Percentiles rank a stretch among this genome's conserved stretches.
Conservation (phyloP, 331 rosid species). For the Rosa hybrid region DNA sequence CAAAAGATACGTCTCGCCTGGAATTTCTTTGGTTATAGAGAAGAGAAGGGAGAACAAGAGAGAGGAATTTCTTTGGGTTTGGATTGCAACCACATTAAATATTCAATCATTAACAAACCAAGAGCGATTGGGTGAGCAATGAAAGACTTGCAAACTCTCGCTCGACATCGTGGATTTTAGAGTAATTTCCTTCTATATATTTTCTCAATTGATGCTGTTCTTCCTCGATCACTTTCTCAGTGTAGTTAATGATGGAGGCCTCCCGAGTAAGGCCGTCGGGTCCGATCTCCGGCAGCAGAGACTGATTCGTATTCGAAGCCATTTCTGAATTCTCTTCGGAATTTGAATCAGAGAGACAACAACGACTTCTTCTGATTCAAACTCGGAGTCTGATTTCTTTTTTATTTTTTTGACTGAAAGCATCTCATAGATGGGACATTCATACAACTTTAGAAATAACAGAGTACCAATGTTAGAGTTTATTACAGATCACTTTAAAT, state of each 20-base stretch:
- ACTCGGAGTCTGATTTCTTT: too few species aligned
- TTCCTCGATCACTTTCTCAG: constrained; percentile 85
- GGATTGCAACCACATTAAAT: too few species aligned
- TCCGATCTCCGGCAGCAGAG: constrained; percentile 73
- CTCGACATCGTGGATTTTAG: constrained; percentile 91
- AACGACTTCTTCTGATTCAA: too few species aligned
- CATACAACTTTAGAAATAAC: background rate
- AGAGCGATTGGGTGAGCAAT: too few species aligned
- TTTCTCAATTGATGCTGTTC: constrained; percentile 75
- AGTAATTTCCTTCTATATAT: constrained; percentile 83
- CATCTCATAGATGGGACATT: too few species aligned
- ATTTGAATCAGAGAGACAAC: too few species aligned
- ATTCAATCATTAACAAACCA: too few species aligned
- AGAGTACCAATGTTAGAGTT: background rate
- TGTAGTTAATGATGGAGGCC: constrained; percentile 73
- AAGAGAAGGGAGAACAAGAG: too few species aligned
- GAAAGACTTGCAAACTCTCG: constrained; percentile 74
- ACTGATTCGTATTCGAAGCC: constrained; percentile 54
- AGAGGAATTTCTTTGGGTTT: too few species aligned
- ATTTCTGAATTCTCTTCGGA: constrained; percentile 20
- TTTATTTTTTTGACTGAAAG: too few species aligned
- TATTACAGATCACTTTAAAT: constrained; percentile 1
- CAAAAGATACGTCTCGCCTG: too few species aligned
- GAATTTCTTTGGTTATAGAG: too few species aligned
- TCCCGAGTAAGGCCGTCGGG: constrained; percentile 84